phyloP scores from a whole-genome alignment of 2,329 filamentous ascomycete species.

The Ceratocystis albifundus region DNA sequence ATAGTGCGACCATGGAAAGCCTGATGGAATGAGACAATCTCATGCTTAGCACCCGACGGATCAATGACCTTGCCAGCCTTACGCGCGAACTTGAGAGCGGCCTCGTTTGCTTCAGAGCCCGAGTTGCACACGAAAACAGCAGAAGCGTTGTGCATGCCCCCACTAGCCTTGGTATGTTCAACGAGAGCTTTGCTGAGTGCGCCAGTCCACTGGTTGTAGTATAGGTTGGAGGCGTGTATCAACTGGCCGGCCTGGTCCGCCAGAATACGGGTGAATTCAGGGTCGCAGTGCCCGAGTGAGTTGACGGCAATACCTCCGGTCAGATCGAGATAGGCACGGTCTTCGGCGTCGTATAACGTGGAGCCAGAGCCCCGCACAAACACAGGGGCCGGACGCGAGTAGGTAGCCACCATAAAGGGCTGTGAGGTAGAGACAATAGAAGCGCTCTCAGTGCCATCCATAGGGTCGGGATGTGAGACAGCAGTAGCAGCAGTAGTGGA shows the following conservation, averaged over 20 bases:
- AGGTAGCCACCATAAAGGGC: conserved; percentile 91
- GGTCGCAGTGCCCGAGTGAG: conserved; percentile 79
- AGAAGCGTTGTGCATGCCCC: conserved; percentile 67
- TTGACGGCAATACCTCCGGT: conserved; percentile 95
- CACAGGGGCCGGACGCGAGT: conserved; percentile 77
- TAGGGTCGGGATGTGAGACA: conserved; percentile 58
- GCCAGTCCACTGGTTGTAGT: conserved; percentile 94
- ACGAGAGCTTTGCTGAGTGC: conserved; percentile 76
- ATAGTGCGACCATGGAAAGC: conserved; percentile 96
- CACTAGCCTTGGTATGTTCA: conserved; percentile 64
- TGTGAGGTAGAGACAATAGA: conserved; percentile 63
- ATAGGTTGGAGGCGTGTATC: conserved; percentile 88
- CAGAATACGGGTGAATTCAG: conserved; percentile 62
- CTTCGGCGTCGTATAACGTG: conserved; percentile 82
- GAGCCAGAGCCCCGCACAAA: conserved; percentile 81
- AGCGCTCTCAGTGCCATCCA: conserved; percentile 60
- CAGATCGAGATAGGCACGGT: conserved; percentile 82
- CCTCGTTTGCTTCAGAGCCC: conserved; percentile 93
- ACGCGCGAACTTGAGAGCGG: conserved; percentile 89
- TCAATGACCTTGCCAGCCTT: conserved; percentile 74
- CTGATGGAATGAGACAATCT: conserved; percentile 80
- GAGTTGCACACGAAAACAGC: conserved; percentile 93
- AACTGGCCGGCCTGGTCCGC: conserved; percentile 69
- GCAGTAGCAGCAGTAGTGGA: not conserved
- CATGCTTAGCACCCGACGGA: conserved; percentile 60